Conservation (phyloP, 2,329 filamentous ascomycete species). For the Volutella citrinella region DNA sequence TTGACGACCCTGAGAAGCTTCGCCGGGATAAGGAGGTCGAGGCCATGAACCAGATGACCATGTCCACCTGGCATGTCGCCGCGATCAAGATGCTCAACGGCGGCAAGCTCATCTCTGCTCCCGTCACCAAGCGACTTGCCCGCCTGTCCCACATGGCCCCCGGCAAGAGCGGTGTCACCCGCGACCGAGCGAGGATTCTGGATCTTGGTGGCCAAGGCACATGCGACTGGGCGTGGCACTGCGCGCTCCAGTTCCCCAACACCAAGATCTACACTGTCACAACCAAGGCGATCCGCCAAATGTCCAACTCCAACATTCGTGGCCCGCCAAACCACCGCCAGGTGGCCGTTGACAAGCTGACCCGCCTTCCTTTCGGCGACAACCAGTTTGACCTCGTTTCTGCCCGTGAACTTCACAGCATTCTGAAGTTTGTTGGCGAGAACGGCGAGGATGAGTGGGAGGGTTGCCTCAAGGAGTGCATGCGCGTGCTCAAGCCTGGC, state of each 20-base stretch:
- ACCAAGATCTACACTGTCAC: slow-evolving; percentile 86
- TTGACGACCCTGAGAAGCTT: slow-evolving; percentile 61
- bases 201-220: slow-evolving; percentile 83
- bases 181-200: slow-evolving; percentile 65
- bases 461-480: slow-evolving; percentile 77
- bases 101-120: slow-evolving; percentile 61
- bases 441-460: slow-evolving; percentile 83
- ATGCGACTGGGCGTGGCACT: slow-evolving; percentile 96
- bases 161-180: slow-evolving; percentile 40
- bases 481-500: slow-evolving; percentile 87
- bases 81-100: slow-evolving; percentile 61
- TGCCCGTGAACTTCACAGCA: slow-evolving; percentile 78
- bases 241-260: slow-evolving; percentile 80
- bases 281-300: slow-evolving; percentile 67
- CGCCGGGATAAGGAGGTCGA: slow-evolving; percentile 76
- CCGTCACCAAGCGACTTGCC: slow-evolving; percentile 60
- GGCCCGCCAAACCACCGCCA: slow-evolving; percentile 86
- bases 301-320: slow-evolving; percentile 71
- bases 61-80: slow-evolving; percentile 60
- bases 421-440: slow-evolving; percentile 71
- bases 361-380: slow-evolving; percentile 79
- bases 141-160: slow-evolving; percentile 49
- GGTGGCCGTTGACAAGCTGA: slow-evolving; percentile 73
- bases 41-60: slow-evolving; percentile 68
- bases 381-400: slow-evolving; percentile 90